Evolutionary conservation across 345 rosid genomes (phyloP).

Genomic region (Syzygium aqueum): DNA sequence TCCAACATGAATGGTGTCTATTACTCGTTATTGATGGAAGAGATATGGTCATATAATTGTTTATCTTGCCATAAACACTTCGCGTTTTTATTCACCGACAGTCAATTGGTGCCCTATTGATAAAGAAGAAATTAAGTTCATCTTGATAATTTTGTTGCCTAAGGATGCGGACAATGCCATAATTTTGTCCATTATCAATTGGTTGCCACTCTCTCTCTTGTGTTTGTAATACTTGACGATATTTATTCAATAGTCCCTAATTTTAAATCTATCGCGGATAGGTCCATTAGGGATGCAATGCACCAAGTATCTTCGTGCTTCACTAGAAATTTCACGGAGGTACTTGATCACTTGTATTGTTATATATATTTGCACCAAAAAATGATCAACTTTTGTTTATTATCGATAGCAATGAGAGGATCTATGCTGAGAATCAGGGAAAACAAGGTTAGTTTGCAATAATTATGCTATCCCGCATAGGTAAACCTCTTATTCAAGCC

Average conservation of each 20-base stretch:
- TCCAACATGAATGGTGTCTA: background rate
- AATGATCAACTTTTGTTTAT: too few relatives aligned
- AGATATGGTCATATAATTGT: background rate
- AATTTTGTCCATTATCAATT: background rate
- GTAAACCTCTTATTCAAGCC: too few relatives aligned
- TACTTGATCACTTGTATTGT: background rate
- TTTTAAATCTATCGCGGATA: background rate
- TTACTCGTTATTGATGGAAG: background rate
- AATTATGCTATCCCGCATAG: too few relatives aligned
- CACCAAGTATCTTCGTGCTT: background rate
- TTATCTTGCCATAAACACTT: background rate
- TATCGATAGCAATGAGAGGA: too few relatives aligned
- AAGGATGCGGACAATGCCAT: background rate
- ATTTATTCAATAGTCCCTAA: background rate
- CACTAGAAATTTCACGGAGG: background rate
- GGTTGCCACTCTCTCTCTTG: background rate
- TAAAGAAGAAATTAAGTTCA: background rate
- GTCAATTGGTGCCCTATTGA: background rate
- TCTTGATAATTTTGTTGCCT: background rate
- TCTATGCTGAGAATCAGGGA: too few relatives aligned
- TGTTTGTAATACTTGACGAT: background rate
- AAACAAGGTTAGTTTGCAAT: too few relatives aligned
- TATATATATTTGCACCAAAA: too few relatives aligned
- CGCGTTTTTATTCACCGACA: background rate
- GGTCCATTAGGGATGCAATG: background rate